phyloP scores from a whole-genome alignment of 345 rosid genomes.

The thale cress (Arabidopsis thaliana) region TAIR10.1 NC_003070.9:2830501-2831000 shows the following conservation, averaged over 20 bases:
- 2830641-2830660: no score
- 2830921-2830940: constrained; percentile 33
- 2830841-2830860: constrained; percentile 83
- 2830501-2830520: constrained; percentile 20
- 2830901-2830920: constrained; percentile 71
- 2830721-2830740: constrained; percentile 25
- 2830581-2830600: no score
- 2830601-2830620: no score
- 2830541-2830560: no score
- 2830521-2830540: not conserved
- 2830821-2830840: constrained; percentile 88
- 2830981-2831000: constrained; percentile 69
- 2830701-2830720: not conserved
- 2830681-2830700: no score
- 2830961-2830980: constrained; percentile 22
- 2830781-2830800: constrained; percentile 49
- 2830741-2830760: constrained; percentile 10
- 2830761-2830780: constrained; percentile 78
- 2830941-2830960: constrained; percentile 9
- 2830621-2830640: no score
- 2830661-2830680: no score
- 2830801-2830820: constrained; percentile 64
- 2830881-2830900: constrained; percentile 96
- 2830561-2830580: no score
- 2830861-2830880: constrained; percentile 89